Percentiles rank a stretch among this genome's conserved stretches.
Conservation (phyloP, 140 eudicot species). For the Stevia rebaudiana region DNA sequence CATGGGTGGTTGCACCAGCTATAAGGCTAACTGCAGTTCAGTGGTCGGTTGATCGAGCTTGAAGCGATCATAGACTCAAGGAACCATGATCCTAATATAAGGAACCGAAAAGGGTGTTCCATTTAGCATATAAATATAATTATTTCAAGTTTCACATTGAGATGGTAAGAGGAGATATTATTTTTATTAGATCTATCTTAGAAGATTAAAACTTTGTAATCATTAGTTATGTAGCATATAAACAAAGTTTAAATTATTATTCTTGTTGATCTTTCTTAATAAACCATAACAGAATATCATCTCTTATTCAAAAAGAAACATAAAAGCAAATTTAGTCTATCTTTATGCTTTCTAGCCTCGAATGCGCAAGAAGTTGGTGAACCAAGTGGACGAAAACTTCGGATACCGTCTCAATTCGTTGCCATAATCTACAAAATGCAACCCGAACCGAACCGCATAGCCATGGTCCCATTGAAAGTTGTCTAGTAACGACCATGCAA, state of each 20-base stretch:
- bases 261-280: constrained; percentile 9
- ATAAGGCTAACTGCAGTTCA: constrained; percentile 42
- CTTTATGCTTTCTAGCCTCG: constrained; percentile 10
- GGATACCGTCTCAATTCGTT: constrained; percentile 46
- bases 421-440: constrained; percentile 43
- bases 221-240: constrained; percentile 1
- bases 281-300: constrained; percentile 12
- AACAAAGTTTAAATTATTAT: neutral
- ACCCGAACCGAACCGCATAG: constrained; percentile 51
- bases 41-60: constrained; percentile 33
- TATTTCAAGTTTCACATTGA: neutral
- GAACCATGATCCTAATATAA: constrained; percentile 37
- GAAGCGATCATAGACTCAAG: constrained; percentile 45
- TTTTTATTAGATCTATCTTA: neutral
- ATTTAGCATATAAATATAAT: no score
- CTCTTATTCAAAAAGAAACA: constrained; percentile 25
- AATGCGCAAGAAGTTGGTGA: constrained; percentile 42
- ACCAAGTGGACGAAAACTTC: constrained; percentile 59
- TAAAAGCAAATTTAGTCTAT: constrained; percentile 3
- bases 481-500: constrained; percentile 60
- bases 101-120: constrained; percentile 58
- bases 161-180: neutral
- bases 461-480: constrained; percentile 58
- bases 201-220: neutral
- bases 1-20: constrained; percentile 41